Evolutionary conservation across 2,329 filamentous ascomycete genomes (phyloP), one percentile per base, ranked within the genome.

Genomic region (Apiospora marii): DNA sequence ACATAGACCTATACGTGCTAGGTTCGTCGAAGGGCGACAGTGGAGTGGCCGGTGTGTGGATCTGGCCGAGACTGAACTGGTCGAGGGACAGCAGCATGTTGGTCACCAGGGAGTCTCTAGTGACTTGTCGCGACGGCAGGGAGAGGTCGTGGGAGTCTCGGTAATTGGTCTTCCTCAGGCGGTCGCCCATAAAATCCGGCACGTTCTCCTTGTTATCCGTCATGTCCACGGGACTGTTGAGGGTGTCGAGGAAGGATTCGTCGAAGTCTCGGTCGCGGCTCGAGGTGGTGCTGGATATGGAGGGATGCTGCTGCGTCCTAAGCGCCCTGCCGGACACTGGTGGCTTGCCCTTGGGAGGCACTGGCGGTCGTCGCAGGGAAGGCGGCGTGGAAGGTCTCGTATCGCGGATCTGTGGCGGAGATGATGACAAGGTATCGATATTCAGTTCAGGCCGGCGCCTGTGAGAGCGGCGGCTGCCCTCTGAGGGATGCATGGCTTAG

Each of bases 71-170:
- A 53, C 90, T 92, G 80, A 96, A 91, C 82, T 96, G 93, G 83
- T 98, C 96, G 75, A 99, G 91, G 53, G 95, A 98, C 76, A 96
- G 87, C 74, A 98, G 91, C 92, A 99, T 96, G 82, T 98, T 97
- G 83, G 96, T 93, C 73, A 99, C 94, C 76, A 99, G 91, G 48
- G 95, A 98, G 80, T 97, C 94, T 77, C 96, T 91, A 53, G 93
- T 94, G 75, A 94, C 91, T 80, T 94, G 90, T 74, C 92, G 88
- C 68, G 93, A 90, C 69, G 92, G 92, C 78, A 97, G 87, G 72
- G 94, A 95, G 74, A 98, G 88, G 82, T 98, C 95, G 86, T 98
- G 95, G 68, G 93, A 94, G 83, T 95, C 92, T 22, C 68, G 19
- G 68, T 43, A 51, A 27, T 37, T 53, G 68, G 48, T 58, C 46